phyloP scores from a whole-genome alignment of 2,329 filamentous ascomycete genomes.

The Alternaria tenuissima region DNA sequence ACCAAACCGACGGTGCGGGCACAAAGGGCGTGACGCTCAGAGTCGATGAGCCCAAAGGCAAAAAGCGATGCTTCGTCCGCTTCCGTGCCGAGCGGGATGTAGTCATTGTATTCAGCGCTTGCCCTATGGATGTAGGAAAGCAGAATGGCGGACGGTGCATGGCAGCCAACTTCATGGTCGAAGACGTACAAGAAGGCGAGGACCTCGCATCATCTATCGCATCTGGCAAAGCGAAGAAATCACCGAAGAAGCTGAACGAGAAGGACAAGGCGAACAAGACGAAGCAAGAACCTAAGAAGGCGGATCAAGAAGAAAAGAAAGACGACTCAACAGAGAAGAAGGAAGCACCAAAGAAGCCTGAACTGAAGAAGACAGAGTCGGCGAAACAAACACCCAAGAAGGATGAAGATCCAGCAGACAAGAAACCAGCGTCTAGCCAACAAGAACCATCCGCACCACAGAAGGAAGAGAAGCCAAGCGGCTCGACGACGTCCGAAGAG shows the following conservation, averaged over 20 bases:
- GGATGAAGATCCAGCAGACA: constrained; percentile 7
- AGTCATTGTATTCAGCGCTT: constrained; percentile 50
- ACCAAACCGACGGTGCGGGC: constrained; percentile 29
- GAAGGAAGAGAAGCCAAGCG: constrained; percentile 9
- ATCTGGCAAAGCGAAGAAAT: constrained; percentile 26
- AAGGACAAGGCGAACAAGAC: constrained; percentile 24
- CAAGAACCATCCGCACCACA: not conserved
- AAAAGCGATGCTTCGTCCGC: constrained; percentile 46
- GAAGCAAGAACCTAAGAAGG: constrained; percentile 19
- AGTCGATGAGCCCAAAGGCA: constrained; percentile 45
- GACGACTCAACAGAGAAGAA: constrained; percentile 9
- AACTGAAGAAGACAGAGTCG: not conserved
- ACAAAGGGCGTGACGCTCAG: constrained; percentile 41
- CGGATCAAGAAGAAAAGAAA: constrained; percentile 6
- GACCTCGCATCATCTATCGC: constrained; percentile 29
- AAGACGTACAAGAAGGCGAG: constrained; percentile 38
- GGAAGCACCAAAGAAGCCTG: constrained; percentile 1
- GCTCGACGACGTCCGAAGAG: constrained; percentile 7
- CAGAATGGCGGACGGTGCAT: constrained; percentile 51
- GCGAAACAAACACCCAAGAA: constrained; percentile 15
- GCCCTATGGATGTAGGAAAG: constrained; percentile 48
- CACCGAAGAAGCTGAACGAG: constrained; percentile 27
- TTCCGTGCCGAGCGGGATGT: constrained; percentile 49
- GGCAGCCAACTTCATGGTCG: constrained; percentile 52
- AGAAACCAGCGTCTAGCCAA: constrained; percentile 1